Evolutionary conservation across 2,329 filamentous ascomycete species (phyloP).

Genomic region (Polychaeton citri): DNA sequence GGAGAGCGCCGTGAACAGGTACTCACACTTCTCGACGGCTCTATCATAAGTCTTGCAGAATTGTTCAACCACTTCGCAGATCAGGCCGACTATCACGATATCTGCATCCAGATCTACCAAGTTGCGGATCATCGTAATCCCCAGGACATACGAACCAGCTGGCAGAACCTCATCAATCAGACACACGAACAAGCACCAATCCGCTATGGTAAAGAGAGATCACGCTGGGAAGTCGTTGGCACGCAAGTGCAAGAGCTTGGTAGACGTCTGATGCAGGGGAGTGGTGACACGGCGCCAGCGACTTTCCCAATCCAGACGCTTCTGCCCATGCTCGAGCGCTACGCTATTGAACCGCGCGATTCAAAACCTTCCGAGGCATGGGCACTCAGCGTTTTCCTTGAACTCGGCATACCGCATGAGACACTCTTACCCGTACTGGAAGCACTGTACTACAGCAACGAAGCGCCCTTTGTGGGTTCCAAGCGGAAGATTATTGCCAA

Average conservation of each 20-base stretch:
- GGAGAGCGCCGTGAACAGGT: constrained; percentile 52
- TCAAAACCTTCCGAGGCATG: constrained; percentile 40
- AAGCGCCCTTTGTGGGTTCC: constrained; percentile 48
- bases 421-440: constrained; percentile 49
- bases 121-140: constrained; percentile 82
- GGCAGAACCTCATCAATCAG: constrained; percentile 67
- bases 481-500: constrained; percentile 44
- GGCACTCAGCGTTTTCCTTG: constrained; percentile 53
- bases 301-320: constrained; percentile 28
- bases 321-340: constrained; percentile 43
- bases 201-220: constrained; percentile 25
- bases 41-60: constrained; percentile 65
- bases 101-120: constrained; percentile 86
- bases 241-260: constrained; percentile 46
- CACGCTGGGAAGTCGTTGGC: constrained; percentile 59
- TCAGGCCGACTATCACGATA: constrained; percentile 81
- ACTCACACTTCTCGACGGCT: constrained; percentile 57
- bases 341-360: constrained; percentile 38
- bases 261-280: constrained; percentile 27
- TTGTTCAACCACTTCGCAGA: constrained; percentile 92
- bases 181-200: constrained; percentile 40
- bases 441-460: constrained; percentile 53
- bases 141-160: constrained; percentile 70
- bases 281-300: constrained; percentile 10
- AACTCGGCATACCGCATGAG: constrained; percentile 49